Evolutionary conservation across 495 filamentous ascomycete species (phyloP), one percentile per base, ranked within the genome.

Genomic region (Lophium mytilinum): DNA sequence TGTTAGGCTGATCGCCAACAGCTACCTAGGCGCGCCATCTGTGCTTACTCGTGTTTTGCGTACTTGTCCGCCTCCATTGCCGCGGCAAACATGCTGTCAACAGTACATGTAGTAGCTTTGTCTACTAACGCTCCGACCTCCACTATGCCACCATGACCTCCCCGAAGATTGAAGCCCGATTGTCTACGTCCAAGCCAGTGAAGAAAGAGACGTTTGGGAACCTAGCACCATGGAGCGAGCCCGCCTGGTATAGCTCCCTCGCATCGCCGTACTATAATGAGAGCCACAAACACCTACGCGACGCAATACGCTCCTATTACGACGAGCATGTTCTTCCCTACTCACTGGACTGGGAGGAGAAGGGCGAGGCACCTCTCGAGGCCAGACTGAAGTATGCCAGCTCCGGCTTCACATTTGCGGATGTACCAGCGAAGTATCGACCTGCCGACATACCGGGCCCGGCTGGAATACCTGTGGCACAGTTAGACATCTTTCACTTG

Each of bases 231-330:
- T 73, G 70, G 70, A 56, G 50, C 37, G 70, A 73, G 39, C 70
- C 70, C 1, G 61, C 69, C 24, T 71, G 68, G 67, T 66, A 62
- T 51, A 68, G 66, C 49, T 62, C 61, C 37, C 66, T 73, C 42
- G 57, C 56, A 1, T 71, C 69, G 8, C 70, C 70, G 0, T 73
- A 73, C 54, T 73, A 73, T 66, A 70, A 66, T 51, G 64, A 62
- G 15, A 63, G 64, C 12, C 70, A 73, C 52, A 56, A 59, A 30
- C 40, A 45, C 46, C 52, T 73, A 8, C 66, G 68, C 2, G 55
- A 66, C 34, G 58, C 52, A 9, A 37, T 70, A 9, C 64, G 70
- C 11, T 34, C 33, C 4, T 71, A 71, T 42, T 58, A 70, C 55
- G 61, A 73, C 49, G 49, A 66, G 37, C 37, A 71, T 19, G 53